Conservation (phyloP, 768 basidiomycete genomes). For the Boletus pseudo-olivaceus region DNA sequence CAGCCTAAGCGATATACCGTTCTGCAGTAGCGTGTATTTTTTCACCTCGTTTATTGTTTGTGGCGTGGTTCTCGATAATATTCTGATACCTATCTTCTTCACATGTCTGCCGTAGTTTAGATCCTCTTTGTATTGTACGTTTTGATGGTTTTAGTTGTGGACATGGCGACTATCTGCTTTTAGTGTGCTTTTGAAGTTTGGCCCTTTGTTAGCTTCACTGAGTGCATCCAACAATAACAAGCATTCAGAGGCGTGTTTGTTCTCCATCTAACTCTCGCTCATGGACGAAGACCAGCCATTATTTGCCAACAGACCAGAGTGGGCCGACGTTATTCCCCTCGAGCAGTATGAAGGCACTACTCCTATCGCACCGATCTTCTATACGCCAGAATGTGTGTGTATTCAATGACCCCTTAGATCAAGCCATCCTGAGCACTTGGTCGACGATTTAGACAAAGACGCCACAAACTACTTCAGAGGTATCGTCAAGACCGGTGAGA, state of each 20-base stretch:
- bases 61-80: slow-evolving; percentile 13
- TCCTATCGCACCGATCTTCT: slow-evolving; percentile 90
- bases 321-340: slow-evolving; percentile 77
- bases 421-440: slow-evolving; percentile 2
- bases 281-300: slow-evolving; percentile 27
- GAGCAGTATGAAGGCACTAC: slow-evolving; percentile 75
- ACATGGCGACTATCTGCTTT: neutral
- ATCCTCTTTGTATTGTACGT: slow-evolving; percentile 20
- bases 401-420: slow-evolving; percentile 2
- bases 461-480: slow-evolving; percentile 92
- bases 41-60: neutral
- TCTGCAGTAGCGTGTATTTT: slow-evolving; percentile 6
- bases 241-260: neutral
- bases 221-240: neutral
- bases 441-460: slow-evolving; percentile 67
- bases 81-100: slow-evolving; percentile 20
- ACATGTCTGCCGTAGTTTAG: slow-evolving; percentile 21
- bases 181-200: neutral
- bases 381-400: slow-evolving; percentile 78
- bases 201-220: neutral
- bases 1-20: slow-evolving; percentile 18
- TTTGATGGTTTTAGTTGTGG: slow-evolving; percentile 9
- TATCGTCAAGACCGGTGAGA: slow-evolving; percentile 72
- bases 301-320: slow-evolving; percentile 65
- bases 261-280: neutral